These are phyloP conservation scores for Ceratocystiopsis minuta DNA, from an alignment of 2,329 filamentous ascomycete species.

Conservation along the genomic window DNA sequence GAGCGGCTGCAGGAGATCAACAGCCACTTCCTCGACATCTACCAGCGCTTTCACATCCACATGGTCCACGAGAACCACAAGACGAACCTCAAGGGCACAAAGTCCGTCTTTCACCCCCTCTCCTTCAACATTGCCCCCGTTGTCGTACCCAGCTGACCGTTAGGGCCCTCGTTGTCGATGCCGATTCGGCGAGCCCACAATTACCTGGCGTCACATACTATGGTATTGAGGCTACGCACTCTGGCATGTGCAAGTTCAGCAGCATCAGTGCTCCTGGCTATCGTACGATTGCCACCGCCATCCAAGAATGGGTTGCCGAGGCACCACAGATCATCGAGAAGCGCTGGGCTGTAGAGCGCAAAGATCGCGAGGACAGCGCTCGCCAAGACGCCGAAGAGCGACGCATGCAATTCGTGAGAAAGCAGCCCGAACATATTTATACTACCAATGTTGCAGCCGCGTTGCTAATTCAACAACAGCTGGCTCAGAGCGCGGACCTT, in stretches of 20 bases:
- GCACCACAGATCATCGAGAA: conserved; percentile 34
- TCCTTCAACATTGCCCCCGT: neutral
- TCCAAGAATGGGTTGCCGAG: conserved; percentile 33
- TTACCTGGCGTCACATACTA: conserved; percentile 53
- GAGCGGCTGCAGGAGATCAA: conserved; percentile 62
- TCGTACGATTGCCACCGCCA: conserved; percentile 27
- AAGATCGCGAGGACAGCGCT: conserved; percentile 27
- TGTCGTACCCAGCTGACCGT: conserved; percentile 1
- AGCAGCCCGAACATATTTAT: neutral
- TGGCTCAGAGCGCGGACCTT: too few species aligned
- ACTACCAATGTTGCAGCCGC: too few species aligned
- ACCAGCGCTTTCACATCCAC: conserved; percentile 52
- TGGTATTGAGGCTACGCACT: conserved; percentile 58
- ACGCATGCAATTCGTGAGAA: conserved; percentile 20
- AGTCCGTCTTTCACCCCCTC: conserved; percentile 14
- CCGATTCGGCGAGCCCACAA: conserved; percentile 49
- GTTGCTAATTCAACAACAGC: too few species aligned
- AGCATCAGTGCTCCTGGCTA: conserved; percentile 48
- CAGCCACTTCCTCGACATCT: conserved; percentile 51
- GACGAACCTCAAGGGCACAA: conserved; percentile 48
- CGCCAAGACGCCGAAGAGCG: conserved; percentile 28
- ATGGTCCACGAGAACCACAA: conserved; percentile 62
- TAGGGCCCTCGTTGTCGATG: conserved; percentile 46
- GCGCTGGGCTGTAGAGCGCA: conserved; percentile 43
- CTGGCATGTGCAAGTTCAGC: conserved; percentile 55